Evolutionary conservation across 2,329 filamentous ascomycete species (phyloP).

Genomic region (Myriosclerotinia curreyana): DNA sequence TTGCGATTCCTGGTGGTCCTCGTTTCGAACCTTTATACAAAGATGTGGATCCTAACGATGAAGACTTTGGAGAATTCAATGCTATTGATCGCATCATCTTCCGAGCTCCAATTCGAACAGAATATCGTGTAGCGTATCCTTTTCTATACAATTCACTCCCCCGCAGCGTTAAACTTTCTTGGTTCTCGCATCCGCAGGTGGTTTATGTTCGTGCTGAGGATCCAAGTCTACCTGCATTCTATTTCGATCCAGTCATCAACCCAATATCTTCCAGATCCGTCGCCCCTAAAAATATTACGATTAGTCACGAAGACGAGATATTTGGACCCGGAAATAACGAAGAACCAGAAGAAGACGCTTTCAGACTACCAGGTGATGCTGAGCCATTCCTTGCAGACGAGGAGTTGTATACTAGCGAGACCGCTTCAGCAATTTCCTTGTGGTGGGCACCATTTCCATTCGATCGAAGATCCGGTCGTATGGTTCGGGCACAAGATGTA

Average conservation of each 20-base stretch:
- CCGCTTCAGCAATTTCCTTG: constrained; percentile 82
- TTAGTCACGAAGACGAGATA: constrained; percentile 90
- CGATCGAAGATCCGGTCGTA: constrained; percentile 85
- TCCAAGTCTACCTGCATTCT: constrained; percentile 87
- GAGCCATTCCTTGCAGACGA: constrained; percentile 90
- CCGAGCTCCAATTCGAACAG: constrained; percentile 87
- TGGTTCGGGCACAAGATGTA: constrained; percentile 96
- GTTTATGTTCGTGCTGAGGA: constrained; percentile 89
- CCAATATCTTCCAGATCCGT: constrained; percentile 95
- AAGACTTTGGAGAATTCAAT: constrained; percentile 99
- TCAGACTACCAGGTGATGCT: constrained; percentile 73
- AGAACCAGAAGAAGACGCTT: constrained; percentile 70
- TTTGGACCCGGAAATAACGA: constrained; percentile 78
- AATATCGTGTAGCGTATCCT: constrained; percentile 91
- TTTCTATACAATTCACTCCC: constrained; percentile 96
- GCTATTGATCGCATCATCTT: constrained; percentile 99
- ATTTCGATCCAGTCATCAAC: constrained; percentile 97
- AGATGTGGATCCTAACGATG: constrained; percentile 96
- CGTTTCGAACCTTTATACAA: constrained; percentile 97
- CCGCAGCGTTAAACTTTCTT: constrained; percentile 86
- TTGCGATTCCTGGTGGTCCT: constrained; percentile 94
- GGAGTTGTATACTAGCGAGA: constrained; percentile 84
- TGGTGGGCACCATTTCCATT: constrained; percentile 99
- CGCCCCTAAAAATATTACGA: constrained; percentile 86
- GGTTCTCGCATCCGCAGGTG: constrained; percentile 90